Conservation (phyloP, 192 early-diverging fungal genomes). For the Geosiphon pyriformis region DNA sequence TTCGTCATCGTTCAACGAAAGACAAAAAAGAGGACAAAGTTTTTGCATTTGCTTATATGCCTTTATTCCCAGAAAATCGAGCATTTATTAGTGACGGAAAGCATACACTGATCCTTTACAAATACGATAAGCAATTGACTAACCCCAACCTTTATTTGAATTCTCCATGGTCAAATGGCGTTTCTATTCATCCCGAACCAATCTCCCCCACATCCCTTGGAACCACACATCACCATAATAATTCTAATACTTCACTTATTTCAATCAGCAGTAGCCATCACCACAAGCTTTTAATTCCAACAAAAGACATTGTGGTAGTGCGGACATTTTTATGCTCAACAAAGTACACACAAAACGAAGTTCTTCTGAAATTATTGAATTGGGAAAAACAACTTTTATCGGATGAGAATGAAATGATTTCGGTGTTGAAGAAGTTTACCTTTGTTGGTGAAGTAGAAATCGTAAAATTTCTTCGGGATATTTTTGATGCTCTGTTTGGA, state of each 20-base stretch:
- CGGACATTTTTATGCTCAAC: constrained; percentile 61
- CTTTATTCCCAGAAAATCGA: constrained; percentile 43
- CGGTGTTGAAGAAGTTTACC: constrained; percentile 43
- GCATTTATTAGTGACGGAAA: constrained; percentile 55
- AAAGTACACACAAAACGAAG: constrained; percentile 56
- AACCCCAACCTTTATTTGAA: constrained; percentile 46
- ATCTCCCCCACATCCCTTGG: background rate
- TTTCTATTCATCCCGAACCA: constrained; percentile 19
- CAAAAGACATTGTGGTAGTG: constrained; percentile 44
- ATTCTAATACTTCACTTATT: background rate
- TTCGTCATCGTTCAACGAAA: constrained; percentile 42
- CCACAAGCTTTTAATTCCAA: constrained; percentile 8
- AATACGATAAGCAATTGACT: constrained; percentile 47
- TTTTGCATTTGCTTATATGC: constrained; percentile 57
- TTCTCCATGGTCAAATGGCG: constrained; percentile 35
- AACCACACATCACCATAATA: constrained; percentile 25
- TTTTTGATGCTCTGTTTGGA: constrained; percentile 59
- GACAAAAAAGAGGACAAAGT: constrained; percentile 37
- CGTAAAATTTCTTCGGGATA: constrained; percentile 58
- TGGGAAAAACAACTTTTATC: constrained; percentile 44
- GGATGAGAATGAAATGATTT: constrained; percentile 32
- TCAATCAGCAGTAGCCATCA: background rate
- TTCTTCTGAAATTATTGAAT: constrained; percentile 58
- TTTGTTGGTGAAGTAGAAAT: constrained; percentile 63
- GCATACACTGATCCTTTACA: constrained; percentile 57